Evolutionary conservation across 192 early-diverging fungal genomes (phyloP).

Genomic region (Piromyces sp.): DNA sequence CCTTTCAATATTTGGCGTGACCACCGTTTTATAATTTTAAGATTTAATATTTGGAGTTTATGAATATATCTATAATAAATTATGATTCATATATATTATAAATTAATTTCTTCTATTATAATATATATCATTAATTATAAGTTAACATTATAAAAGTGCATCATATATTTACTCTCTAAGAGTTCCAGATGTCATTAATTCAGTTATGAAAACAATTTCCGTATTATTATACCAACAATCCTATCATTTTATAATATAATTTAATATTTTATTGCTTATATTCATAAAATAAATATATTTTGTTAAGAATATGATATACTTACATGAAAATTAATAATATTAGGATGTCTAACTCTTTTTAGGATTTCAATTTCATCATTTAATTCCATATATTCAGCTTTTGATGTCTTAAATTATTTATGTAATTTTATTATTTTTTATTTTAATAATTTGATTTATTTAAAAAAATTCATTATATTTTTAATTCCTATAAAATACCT

Average conservation of each 20-base stretch:
- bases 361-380: background rate
- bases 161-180: conserved; percentile 44
- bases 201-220: conserved; percentile 49
- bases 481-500: conserved; percentile 17
- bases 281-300: too few relatives aligned
- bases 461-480: too few relatives aligned
- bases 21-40: conserved; percentile 66
- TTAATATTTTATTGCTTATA: too few relatives aligned
- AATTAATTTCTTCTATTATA: too few relatives aligned
- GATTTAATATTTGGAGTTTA: conserved; percentile 48
- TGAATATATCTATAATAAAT: conserved; percentile 33
- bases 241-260: background rate
- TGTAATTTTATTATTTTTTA: too few relatives aligned
- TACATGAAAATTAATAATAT: background rate
- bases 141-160: too few relatives aligned
- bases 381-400: background rate
- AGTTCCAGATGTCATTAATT: conserved; percentile 76
- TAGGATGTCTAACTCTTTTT: background rate
- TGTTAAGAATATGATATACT: background rate
- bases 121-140: too few relatives aligned
- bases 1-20: conserved; percentile 63
- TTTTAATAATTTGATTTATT: too few relatives aligned
- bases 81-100: too few relatives aligned
- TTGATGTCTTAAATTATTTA: background rate
- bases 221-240: background rate